A percentile compares a stretch with the other conserved stretches of the same genome.
phyloP scores from a whole-genome alignment of 2,329 filamentous ascomycete genomes.

The Colletotrichum neosansevieriae region DNA sequence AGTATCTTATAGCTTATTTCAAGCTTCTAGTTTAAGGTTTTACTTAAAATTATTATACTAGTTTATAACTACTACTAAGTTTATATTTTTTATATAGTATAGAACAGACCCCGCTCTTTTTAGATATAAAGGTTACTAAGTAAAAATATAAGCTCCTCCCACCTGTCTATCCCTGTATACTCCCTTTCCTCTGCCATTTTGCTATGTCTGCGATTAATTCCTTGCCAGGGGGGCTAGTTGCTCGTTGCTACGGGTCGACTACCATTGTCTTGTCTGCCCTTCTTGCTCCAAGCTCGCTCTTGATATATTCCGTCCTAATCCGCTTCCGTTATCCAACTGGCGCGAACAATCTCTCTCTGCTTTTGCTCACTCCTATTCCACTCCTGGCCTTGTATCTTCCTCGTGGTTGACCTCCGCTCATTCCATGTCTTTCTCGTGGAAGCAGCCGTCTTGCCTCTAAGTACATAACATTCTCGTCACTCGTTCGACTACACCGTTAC shows the following conservation, averaged over 20 bases:
- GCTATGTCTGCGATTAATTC: constrained; percentile 34
- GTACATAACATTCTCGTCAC: constrained; percentile 43
- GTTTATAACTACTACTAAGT: too few species aligned
- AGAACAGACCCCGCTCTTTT: too few species aligned
- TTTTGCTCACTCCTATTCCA: background rate
- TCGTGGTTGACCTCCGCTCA: constrained; percentile 23
- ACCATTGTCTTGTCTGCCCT: background rate
- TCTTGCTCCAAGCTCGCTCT: background rate
- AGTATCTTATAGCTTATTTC: too few species aligned
- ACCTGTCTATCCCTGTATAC: constrained; percentile 11
- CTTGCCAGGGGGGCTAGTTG: constrained; percentile 17
- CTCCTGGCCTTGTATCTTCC: background rate
- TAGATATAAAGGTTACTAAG: too few species aligned
- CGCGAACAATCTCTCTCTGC: background rate
- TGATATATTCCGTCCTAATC: constrained; percentile 26
- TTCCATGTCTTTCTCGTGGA: constrained; percentile 39
- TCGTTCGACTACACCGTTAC: constrained; percentile 43
- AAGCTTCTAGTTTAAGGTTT: too few species aligned
- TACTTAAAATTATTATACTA: too few species aligned
- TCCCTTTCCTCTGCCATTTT: constrained; percentile 21
- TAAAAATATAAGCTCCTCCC: background rate
- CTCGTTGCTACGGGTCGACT: constrained; percentile 2
- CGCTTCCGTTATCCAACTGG: background rate
- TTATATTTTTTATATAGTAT: too few species aligned
- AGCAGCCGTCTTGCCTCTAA: constrained; percentile 49